Percentiles rank a stretch among this genome's conserved stretches.
Evolutionary conservation across 2,329 filamentous ascomycete species (phyloP).

Genomic region (Colletotrichum lindemuthianum): DNA sequence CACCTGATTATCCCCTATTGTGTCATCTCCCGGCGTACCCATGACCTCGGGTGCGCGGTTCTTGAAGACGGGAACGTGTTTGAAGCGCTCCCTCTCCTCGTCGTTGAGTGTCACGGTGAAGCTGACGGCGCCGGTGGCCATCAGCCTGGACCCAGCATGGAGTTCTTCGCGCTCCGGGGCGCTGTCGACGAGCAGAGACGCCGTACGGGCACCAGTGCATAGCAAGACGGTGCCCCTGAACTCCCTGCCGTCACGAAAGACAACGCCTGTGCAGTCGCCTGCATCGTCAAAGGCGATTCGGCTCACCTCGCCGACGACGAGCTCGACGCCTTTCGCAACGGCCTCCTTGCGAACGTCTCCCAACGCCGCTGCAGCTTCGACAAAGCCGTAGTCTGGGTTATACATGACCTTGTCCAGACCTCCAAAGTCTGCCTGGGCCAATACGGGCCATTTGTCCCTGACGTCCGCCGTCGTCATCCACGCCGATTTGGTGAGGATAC

Average conservation of each 20-base stretch:
- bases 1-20: constrained; percentile 11
- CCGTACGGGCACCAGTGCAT: constrained; percentile 67
- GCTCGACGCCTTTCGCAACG: constrained; percentile 64
- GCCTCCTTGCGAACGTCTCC: constrained; percentile 62
- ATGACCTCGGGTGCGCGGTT: constrained; percentile 53
- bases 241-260: constrained; percentile 54
- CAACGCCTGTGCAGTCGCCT: constrained; percentile 60
- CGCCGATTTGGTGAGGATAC: constrained; percentile 51
- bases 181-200: constrained; percentile 61
- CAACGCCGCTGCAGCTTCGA: constrained; percentile 66
- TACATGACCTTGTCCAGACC: constrained; percentile 64
- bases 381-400: constrained; percentile 69
- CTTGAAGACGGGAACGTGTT: constrained; percentile 63
- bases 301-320: constrained; percentile 61
- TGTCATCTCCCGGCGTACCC: constrained; percentile 43
- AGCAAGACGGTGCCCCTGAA: constrained; percentile 63
- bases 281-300: constrained; percentile 56
- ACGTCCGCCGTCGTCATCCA: constrained; percentile 61
- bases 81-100: constrained; percentile 58
- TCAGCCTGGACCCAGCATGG: constrained; percentile 62
- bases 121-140: constrained; percentile 64
- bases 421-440: constrained; percentile 66
- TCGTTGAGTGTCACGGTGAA: constrained; percentile 52
- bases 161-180: constrained; percentile 59
- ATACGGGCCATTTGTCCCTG: constrained; percentile 63